Evolutionary conservation across 208 protist species (phyloP).

Genomic region (Lotmaria passim): DNA sequence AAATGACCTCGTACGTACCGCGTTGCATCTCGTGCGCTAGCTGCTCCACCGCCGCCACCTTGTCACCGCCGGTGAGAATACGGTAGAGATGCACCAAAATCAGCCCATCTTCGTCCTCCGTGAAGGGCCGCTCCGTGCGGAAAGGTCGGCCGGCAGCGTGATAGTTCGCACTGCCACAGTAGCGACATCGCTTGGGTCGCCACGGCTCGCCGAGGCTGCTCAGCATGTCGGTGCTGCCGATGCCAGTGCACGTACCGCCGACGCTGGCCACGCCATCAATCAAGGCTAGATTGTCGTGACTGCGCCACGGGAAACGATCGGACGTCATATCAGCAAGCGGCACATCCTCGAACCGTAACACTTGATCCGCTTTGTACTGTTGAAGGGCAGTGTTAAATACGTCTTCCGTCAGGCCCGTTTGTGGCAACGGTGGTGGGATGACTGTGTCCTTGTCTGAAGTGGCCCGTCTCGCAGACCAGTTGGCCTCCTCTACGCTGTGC

Average conservation of each 20-base stretch:
- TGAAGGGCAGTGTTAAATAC: conserved; percentile 29
- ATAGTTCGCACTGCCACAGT: conserved; percentile 60
- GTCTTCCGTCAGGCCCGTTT: conserved; percentile 14
- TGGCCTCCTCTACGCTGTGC: conserved; percentile 48
- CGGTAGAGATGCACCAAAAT: conserved; percentile 69
- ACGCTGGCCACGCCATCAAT: conserved; percentile 82
- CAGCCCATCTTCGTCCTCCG: conserved; percentile 66
- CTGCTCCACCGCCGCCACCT: conserved; percentile 69
- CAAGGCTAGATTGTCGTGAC: conserved; percentile 73
- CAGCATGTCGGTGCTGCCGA: conserved; percentile 62
- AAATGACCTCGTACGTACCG: conserved; percentile 72
- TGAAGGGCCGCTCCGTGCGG: conserved; percentile 52
- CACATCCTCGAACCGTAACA: conserved; percentile 17
- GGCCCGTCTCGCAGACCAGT: conserved; percentile 38
- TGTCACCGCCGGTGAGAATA: conserved; percentile 68
- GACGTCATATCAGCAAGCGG: conserved; percentile 42
- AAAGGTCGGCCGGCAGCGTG: conserved; percentile 57
- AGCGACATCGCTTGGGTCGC: conserved; percentile 38
- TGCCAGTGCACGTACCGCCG: conserved; percentile 67
- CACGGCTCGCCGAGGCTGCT: neutral
- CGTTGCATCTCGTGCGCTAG: conserved; percentile 68
- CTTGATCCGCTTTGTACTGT: conserved; percentile 15
- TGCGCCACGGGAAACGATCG: conserved; percentile 58
- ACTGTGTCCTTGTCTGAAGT: neutral
- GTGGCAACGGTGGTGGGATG: neutral